Conservation (phyloP, 1,284 basidiomycete species). For the Porodaedalea pini region DNA sequence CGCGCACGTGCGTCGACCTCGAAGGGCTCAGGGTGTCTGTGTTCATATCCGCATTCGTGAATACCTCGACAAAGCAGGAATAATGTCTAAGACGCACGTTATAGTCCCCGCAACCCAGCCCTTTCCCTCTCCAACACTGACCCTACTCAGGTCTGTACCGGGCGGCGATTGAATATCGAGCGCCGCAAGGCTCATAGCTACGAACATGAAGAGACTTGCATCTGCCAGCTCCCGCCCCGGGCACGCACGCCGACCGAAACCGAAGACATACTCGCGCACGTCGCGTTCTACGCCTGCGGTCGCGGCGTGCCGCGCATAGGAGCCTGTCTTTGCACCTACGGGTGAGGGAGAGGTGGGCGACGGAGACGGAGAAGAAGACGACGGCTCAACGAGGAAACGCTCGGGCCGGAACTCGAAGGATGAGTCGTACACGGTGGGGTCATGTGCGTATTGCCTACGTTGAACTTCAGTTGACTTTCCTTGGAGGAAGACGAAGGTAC, state of each 20-base stretch:
- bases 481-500: neutral
- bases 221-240: slow-evolving; percentile 21
- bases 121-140: too few species aligned
- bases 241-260: slow-evolving; percentile 16
- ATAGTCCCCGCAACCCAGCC: slow-evolving; percentile 9
- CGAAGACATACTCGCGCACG: slow-evolving; percentile 12
- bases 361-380: too few species aligned
- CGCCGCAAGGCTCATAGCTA: too few species aligned
- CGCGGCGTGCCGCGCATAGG: neutral
- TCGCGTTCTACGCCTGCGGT: slow-evolving; percentile 4
- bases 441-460: slow-evolving; percentile 9
- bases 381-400: slow-evolving; percentile 26
- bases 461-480: slow-evolving; percentile 16
- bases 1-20: slow-evolving; percentile 23
- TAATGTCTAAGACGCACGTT: slow-evolving; percentile 5
- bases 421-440: slow-evolving; percentile 22
- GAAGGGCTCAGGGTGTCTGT: slow-evolving; percentile 26
- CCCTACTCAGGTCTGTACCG: too few species aligned
- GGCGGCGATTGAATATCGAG: too few species aligned
- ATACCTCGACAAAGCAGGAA: neutral
- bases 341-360: neutral
- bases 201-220: slow-evolving; percentile 22
- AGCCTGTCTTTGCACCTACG: neutral
- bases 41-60: neutral
- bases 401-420: slow-evolving; percentile 30